Evolutionary conservation across 306 rosid genomes (phyloP).

Genomic region (Citrullus amarus): DNA sequence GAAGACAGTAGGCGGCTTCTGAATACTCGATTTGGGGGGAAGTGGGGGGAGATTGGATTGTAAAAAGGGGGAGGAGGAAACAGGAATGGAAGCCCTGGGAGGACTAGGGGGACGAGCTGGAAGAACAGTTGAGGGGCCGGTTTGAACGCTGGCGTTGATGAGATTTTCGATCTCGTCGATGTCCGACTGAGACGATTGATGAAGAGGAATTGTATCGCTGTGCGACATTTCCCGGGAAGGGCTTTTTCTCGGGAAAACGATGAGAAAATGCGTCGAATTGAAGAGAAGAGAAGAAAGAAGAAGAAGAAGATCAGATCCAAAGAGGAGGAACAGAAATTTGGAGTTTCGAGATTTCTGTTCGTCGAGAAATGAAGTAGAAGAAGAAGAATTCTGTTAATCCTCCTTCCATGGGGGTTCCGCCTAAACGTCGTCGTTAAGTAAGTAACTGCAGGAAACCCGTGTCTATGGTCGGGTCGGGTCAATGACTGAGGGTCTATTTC

Average conservation of each 20-base stretch:
- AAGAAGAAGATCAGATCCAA: background rate
- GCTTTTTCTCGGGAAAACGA: constrained; percentile 14
- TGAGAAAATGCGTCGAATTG: background rate
- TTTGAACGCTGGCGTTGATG: constrained; percentile 52
- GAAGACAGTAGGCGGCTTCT: constrained; percentile 21
- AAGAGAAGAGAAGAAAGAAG: background rate
- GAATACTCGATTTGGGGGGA: constrained; percentile 13
- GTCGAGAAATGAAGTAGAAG: background rate
- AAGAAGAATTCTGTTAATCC: background rate
- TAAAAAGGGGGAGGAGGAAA: constrained; percentile 44
- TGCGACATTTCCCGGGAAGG: constrained; percentile 50
- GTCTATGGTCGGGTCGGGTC: no score
- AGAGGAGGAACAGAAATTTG: background rate
- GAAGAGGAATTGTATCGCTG: constrained; percentile 82
- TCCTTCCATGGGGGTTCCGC: background rate
- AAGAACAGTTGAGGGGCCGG: constrained; percentile 51
- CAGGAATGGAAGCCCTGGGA: constrained; percentile 78
- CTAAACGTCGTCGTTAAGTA: background rate
- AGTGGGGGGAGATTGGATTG: constrained; percentile 26
- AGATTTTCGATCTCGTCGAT: constrained; percentile 99
- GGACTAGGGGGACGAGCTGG: constrained; percentile 73
- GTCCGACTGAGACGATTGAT: constrained; percentile 85
- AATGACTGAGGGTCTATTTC: no score
- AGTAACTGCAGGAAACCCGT: background rate
- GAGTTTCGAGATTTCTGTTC: background rate